A percentile compares a stretch with the other conserved stretches of the same genome.
These are phyloP conservation scores for Talaromyces funiculosus DNA, from an alignment of 2,329 filamentous ascomycete genomes.

Conservation along the genomic window DNA sequence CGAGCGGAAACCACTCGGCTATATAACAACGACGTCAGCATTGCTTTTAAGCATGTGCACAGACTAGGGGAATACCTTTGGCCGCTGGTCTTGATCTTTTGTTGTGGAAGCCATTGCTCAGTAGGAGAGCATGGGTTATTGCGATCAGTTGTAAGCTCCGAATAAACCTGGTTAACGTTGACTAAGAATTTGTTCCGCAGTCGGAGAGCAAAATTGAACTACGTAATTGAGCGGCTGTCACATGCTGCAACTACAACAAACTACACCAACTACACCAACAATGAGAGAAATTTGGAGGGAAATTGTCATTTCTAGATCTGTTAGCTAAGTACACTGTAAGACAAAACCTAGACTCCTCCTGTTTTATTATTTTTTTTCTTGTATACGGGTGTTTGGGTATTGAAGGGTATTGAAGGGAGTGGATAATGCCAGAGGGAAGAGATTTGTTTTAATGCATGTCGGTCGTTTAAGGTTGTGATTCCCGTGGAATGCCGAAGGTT, in stretches of 20 bases:
- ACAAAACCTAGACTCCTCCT: constrained; percentile 21
- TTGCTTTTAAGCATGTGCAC: background rate
- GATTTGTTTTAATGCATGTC: background rate
- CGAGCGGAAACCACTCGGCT: constrained; percentile 78
- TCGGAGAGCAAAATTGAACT: background rate
- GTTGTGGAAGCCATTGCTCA: constrained; percentile 26
- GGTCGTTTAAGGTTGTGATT: background rate
- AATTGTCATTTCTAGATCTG: constrained; percentile 28
- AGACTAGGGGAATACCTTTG: constrained; percentile 26
- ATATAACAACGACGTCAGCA: constrained; percentile 15
- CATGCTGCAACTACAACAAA: background rate
- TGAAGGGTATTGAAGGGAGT: background rate
- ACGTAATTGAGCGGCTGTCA: background rate
- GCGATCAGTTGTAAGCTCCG: background rate
- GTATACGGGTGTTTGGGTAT: constrained; percentile 11
- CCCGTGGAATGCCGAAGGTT: background rate
- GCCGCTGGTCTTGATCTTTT: constrained; percentile 30
- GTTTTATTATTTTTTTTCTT: constrained; percentile 20
- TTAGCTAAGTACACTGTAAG: constrained; percentile 13
- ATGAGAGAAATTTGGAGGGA: constrained; percentile 19
- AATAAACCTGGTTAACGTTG: background rate
- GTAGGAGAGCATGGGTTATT: constrained; percentile 1
- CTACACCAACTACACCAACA: background rate
- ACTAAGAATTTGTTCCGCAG: constrained; percentile 5
- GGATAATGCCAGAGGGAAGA: background rate